These are phyloP conservation scores for Setaria italica DNA, from an alignment of 202 grass and related monocot genomes.

Conservation along the genomic window DNA sequence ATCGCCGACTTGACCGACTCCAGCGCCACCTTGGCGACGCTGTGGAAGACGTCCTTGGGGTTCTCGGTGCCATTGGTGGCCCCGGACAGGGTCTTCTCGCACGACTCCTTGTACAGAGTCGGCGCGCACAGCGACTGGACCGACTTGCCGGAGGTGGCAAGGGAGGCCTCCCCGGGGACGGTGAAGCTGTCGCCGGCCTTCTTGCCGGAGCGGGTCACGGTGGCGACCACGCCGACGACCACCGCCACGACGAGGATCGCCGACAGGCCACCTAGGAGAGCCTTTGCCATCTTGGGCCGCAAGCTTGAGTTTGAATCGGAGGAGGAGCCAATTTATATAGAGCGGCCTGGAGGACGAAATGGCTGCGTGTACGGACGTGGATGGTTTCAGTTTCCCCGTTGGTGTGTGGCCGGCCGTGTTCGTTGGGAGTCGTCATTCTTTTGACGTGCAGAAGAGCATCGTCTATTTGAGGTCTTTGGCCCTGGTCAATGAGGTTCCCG, in stretches of 20 bases:
- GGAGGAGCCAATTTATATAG: constrained; percentile 26
- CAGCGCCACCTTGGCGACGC: constrained; percentile 46
- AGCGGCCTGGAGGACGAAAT: not conserved
- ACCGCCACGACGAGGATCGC: constrained; percentile 67
- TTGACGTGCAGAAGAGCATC: constrained; percentile 1
- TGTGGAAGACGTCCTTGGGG: constrained; percentile 50
- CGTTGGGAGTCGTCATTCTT: not conserved
- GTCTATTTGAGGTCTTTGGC: constrained; percentile 38
- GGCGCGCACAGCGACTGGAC: constrained; percentile 65
- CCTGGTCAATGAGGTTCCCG: constrained; percentile 31
- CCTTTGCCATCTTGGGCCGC: constrained; percentile 56
- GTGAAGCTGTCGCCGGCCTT: constrained; percentile 61
- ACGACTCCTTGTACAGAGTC: constrained; percentile 66
- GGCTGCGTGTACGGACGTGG: not conserved
- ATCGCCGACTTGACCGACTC: constrained; percentile 47
- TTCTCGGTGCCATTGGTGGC: constrained; percentile 48
- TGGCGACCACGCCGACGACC: constrained; percentile 64
- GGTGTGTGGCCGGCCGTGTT: constrained; percentile 34
- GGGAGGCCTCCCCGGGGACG: constrained; percentile 44
- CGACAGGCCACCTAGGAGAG: constrained; percentile 56
- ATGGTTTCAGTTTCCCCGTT: constrained; percentile 3
- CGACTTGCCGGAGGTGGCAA: constrained; percentile 59
- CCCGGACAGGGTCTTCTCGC: constrained; percentile 61
- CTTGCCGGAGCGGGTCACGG: constrained; percentile 47
- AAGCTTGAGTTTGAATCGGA: constrained; percentile 15